phyloP scores from a whole-genome alignment of 1,284 basidiomycete genomes.

The Bjerkandera adusta region DNA sequence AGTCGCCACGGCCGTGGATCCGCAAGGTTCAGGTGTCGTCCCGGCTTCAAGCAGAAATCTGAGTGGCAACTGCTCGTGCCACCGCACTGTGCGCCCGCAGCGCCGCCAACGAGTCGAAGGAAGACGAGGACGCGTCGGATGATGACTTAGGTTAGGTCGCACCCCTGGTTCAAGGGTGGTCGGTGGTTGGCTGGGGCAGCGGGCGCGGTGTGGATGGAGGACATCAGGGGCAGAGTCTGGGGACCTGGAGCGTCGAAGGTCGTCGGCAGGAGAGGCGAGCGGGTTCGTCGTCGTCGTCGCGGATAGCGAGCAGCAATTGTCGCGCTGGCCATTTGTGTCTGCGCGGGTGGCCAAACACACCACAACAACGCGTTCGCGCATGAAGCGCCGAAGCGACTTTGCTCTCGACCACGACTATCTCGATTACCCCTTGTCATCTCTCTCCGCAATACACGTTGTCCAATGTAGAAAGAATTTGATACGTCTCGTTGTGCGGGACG shows the following conservation, averaged over 20 bases:
- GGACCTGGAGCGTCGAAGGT: slow-evolving; percentile 29
- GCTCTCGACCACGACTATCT: no score
- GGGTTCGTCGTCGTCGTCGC: not conserved
- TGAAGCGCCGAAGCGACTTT: no score
- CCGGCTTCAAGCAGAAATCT: no score
- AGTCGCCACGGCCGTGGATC: slow-evolving; percentile 13
- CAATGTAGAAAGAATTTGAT: no score
- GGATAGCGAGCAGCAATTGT: not conserved
- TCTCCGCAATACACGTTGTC: no score
- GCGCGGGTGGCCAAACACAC: no score
- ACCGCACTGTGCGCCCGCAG: slow-evolving; percentile 20
- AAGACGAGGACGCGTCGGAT: slow-evolving; percentile 27
- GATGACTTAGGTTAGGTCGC: slow-evolving; percentile 50
- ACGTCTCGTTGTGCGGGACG: no score
- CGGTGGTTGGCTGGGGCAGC: slow-evolving; percentile 30
- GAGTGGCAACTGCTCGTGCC: slow-evolving; percentile 29
- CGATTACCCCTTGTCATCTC: no score
- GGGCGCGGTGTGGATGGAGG: slow-evolving; percentile 18
- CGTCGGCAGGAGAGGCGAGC: slow-evolving; percentile 8
- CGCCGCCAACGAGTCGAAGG: slow-evolving; percentile 29
- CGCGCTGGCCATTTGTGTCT: no score
- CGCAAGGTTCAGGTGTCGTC: slow-evolving; percentile 19
- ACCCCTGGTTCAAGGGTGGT: slow-evolving; percentile 34
- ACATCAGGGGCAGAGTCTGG: slow-evolving; percentile 16
- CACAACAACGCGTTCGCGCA: no score